Evolutionary conservation across 257 asterid genomes (phyloP).

Genomic region (Przewalskia tangutica): DNA sequence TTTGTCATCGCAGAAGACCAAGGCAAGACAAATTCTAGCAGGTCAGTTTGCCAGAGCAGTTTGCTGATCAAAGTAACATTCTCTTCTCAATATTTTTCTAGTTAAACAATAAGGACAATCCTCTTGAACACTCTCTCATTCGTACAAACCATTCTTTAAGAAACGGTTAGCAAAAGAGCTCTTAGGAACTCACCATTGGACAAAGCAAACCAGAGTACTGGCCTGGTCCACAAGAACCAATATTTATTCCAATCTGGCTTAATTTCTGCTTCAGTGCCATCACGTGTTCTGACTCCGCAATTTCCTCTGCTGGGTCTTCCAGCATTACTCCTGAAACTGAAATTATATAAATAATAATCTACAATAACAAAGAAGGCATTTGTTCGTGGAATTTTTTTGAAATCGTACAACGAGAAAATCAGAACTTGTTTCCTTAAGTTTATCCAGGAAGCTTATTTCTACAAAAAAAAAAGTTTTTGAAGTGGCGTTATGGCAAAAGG

Average conservation of each 20-base stretch:
- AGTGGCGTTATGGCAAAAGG: neutral
- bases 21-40: neutral
- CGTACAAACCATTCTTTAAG: neutral
- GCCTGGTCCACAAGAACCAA: conserved; percentile 43
- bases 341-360: conserved; percentile 4
- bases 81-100: neutral
- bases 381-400: neutral
- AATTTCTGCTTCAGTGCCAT: conserved; percentile 38
- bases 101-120: neutral
- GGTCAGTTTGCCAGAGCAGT: neutral
- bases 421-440: neutral
- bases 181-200: conserved; percentile 47
- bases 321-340: conserved; percentile 34
- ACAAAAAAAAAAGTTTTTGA: neutral
- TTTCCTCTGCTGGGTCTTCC: conserved; percentile 30
- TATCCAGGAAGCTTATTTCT: neutral
- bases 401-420: neutral
- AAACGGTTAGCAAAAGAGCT: neutral
- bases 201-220: conserved; percentile 49
- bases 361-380: neutral
- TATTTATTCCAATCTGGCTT: conserved; percentile 45
- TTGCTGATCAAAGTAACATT: neutral
- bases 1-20: neutral
- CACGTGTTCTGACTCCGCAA: conserved; percentile 21
- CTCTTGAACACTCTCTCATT: neutral